Evolutionary conservation across 441 rosid genomes (phyloP), one percentile per base, ranked within the genome.

Genomic region (Corymbia calophylla): DNA sequence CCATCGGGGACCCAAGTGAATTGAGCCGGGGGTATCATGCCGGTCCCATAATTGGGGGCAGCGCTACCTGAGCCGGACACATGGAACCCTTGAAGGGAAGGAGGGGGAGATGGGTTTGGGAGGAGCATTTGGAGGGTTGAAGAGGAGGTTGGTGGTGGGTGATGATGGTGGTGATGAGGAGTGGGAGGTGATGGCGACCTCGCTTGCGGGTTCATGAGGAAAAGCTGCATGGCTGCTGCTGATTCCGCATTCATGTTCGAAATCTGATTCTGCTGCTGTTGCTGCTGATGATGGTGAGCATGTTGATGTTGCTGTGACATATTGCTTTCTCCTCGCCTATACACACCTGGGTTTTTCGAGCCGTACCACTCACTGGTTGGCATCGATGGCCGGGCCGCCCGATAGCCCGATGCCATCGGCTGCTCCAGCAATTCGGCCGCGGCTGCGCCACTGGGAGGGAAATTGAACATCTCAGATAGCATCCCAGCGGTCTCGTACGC

Each of bases 391-490:
- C 62, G 89, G 51, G 29, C 70, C 56, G 17, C 73, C 90, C 94
- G 91, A 89, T 91, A 93, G 92, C 91, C 93, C 31, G 94, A 89
- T 88, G 90, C 94, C 80, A 93, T 88, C 27, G 93, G 92, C 88
- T 95, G 99, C 87, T 93, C 93, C 32, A 94, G 90, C 88, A 94
- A 92, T 91, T 94, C 95, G 11, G 90, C 89, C 21, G 93, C 91
- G 18, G 93, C 87, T 29, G 94, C 15, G 35, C 89, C 84, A 15
- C 87, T 92, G 19, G 94, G 87, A 35, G 97, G 93, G 87, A 96
- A 96, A 93, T 93, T 96, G 92, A 98, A 96, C 99, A 96, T 98
- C 91, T 98, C 99, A 9, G 99, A 97, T 91, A 96, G 91, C 96
- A 98, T 96, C 47, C 99, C 99, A 87, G 97, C 95, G 1, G 96